These are phyloP conservation scores for Chaetomium sp. DNA, from an alignment of 2,329 filamentous ascomycete species.

Conservation along the genomic window DNA sequence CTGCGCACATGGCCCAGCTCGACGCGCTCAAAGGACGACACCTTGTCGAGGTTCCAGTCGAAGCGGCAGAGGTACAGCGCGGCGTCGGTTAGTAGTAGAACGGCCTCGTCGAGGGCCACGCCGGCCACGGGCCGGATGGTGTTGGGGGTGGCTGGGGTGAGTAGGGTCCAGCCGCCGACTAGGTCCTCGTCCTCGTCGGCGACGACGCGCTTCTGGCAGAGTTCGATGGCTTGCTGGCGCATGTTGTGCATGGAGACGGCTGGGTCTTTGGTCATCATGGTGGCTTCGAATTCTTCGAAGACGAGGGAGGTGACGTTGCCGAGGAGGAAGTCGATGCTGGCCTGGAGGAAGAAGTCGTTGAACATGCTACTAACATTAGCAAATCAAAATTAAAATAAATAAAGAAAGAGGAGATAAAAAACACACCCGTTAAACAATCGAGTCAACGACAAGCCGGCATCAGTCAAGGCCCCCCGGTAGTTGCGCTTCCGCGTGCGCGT, in stretches of 20 bases:
- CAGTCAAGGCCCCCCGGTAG: slow-evolving; percentile 83
- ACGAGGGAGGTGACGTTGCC: slow-evolving; percentile 79
- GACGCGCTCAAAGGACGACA: slow-evolving; percentile 83
- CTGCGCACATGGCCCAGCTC: slow-evolving; percentile 65
- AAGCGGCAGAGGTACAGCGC: slow-evolving; percentile 87
- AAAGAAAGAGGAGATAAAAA: neutral
- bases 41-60: slow-evolving; percentile 93
- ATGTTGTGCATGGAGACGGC: slow-evolving; percentile 80
- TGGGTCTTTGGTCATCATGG: slow-evolving; percentile 89
- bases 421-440: slow-evolving; percentile 61
- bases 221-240: slow-evolving; percentile 83
- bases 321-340: slow-evolving; percentile 87
- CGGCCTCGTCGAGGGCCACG: slow-evolving; percentile 77
- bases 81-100: slow-evolving; percentile 76
- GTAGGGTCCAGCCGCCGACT: slow-evolving; percentile 80
- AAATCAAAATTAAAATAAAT: neutral
- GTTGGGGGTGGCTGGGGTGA: slow-evolving; percentile 67
- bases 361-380: slow-evolving; percentile 65
- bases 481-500: slow-evolving; percentile 86
- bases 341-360: slow-evolving; percentile 95
- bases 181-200: slow-evolving; percentile 78
- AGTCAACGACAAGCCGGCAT: slow-evolving; percentile 81
- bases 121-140: slow-evolving; percentile 62
- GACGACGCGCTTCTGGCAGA: slow-evolving; percentile 79
- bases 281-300: slow-evolving; percentile 89